Base-by-base conservation (phyloP, 345 rosid genomes). In the Crucihimalaya himalaica region DNA sequence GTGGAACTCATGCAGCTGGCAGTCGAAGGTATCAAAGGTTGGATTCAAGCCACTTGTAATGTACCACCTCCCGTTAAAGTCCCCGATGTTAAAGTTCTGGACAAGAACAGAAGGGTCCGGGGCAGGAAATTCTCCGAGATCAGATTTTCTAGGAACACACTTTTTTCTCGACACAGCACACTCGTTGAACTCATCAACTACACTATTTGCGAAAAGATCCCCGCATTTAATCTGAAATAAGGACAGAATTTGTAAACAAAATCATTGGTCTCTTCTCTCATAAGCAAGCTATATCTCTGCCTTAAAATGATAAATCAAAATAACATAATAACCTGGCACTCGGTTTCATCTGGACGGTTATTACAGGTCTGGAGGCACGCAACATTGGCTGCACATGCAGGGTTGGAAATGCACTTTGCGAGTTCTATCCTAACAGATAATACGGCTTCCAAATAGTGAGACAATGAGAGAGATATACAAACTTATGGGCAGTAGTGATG, bases 311-410 rank as follows among this genome's bases (percentile, higher is more conserved):
- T 27, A 46, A 0, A 14, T 34, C 16, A 7, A 50, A 8, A 62
- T 63, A 63, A 81, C 43, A 0, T 19, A 19, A 5, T 19, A 74
- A 91, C 98, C 97, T 94, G 98, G 83, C 97, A 95, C 81, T 91
- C 96, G 35, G 89, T 86, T 78, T 91, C 97, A 73, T 94, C 97
- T 6, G 98, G 98, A 18, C 93, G 88, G 82, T 94, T 79, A 68
- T 94, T 91, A 84, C 97, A 94, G 28, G 97, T 95, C 76, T 95
- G 96, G 63, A 95, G 93, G 78, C 99, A 95, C 68, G 97, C 96
- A 51, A 95, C 75, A 65, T 87, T 89, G 8, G 99, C 97, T 46
- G 97, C 99, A 71, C 99, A 95, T n/a, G 84, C 80, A 10, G 97
- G 96, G 74, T 95, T 89, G 43, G 92, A 70, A 40, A 91, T 88